These are phyloP conservation scores for Jatropha podagrica DNA, from an alignment of 441 rosid species.

Conservation along the genomic window DNA sequence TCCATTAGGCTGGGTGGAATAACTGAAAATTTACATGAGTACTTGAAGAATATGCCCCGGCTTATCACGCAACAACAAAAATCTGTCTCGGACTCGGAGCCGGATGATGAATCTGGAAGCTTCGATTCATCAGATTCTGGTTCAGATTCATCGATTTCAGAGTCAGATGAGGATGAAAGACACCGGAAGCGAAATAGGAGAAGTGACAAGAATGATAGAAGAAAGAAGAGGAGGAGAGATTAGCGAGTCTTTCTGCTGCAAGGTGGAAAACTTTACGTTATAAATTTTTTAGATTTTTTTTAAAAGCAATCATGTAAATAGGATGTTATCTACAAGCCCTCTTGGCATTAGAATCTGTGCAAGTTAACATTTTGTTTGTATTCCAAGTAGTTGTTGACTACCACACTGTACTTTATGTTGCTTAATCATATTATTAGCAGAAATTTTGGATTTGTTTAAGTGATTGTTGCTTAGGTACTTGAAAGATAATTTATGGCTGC, in stretches of 20 bases:
- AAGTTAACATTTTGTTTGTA: neutral
- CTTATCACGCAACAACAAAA: constrained; percentile 68
- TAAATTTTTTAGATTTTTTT: neutral
- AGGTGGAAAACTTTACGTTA: neutral
- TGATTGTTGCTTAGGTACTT: neutral
- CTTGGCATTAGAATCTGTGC: neutral
- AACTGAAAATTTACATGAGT: constrained; percentile 81
- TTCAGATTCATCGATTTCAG: constrained; percentile 36
- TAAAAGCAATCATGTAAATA: neutral
- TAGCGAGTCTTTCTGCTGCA: constrained; percentile 1
- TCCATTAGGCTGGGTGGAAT: constrained; percentile 96
- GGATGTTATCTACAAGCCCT: neutral
- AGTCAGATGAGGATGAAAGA: constrained; percentile 46
- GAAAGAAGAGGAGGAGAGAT: constrained; percentile 34
- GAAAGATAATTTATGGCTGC: neutral
- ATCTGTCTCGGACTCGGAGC: constrained; percentile 31
- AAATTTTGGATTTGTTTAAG: neutral
- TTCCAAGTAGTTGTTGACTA: neutral
- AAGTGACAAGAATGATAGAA: constrained; percentile 10
- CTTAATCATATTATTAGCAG: neutral
- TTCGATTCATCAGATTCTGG: constrained; percentile 32
- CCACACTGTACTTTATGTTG: neutral
- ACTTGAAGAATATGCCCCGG: constrained; percentile 91
- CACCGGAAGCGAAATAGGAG: constrained; percentile 43
- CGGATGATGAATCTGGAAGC: constrained; percentile 37